Evolutionary conservation across 495 filamentous ascomycete genomes (phyloP).

Genomic region (Lepraria neglecta): DNA sequence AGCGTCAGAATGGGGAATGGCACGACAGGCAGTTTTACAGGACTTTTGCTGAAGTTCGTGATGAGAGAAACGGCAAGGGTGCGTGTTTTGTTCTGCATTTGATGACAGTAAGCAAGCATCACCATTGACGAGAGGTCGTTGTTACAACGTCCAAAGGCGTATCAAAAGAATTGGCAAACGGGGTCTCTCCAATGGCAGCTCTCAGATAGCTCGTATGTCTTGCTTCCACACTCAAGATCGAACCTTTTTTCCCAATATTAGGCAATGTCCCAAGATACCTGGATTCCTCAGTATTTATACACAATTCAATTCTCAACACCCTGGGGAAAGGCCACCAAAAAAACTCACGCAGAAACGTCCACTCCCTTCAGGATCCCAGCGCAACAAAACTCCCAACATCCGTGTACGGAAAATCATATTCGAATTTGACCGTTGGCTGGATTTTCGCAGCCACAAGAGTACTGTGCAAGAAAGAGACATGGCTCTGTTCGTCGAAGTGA

Average conservation of each 20-base stretch:
- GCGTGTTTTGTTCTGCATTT: background rate
- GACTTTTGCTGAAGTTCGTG: background rate
- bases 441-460: constrained; percentile 41
- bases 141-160: constrained; percentile 37
- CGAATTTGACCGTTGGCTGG: constrained; percentile 32
- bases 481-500: constrained; percentile 38
- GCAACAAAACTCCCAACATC: constrained; percentile 38
- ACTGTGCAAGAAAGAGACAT: constrained; percentile 39
- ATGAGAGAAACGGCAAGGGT: background rate
- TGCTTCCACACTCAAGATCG: constrained; percentile 45
- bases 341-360: constrained; percentile 30
- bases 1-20: background rate
- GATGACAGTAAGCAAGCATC: background rate
- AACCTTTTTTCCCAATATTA: constrained; percentile 36
- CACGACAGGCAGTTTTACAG: background rate
- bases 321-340: background rate
- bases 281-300: background rate
- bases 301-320: background rate
- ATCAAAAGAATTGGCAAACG: constrained; percentile 45
- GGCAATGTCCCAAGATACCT: constrained; percentile 40
- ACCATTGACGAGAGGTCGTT: background rate
- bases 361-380: constrained; percentile 41
- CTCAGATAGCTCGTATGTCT: constrained; percentile 44
- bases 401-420: constrained; percentile 41
- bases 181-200: constrained; percentile 27